These are phyloP conservation scores for Stellera chamaejasme DNA, from an alignment of 345 rosid species.

Conservation along the genomic window DNA sequence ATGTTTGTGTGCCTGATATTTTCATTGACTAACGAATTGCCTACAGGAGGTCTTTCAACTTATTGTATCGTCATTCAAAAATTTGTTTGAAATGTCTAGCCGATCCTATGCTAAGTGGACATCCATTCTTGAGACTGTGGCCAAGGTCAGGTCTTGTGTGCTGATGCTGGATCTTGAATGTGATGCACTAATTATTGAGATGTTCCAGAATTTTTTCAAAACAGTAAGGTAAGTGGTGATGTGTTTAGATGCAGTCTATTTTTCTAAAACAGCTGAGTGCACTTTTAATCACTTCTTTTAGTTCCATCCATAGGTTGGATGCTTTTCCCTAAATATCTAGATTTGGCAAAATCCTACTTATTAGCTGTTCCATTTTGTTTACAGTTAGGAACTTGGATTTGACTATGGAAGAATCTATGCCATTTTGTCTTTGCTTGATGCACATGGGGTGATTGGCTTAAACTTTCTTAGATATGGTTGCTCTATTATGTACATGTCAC, in stretches of 20 bases:
- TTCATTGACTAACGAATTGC: conserved; percentile 9
- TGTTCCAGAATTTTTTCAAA: conserved; percentile 87
- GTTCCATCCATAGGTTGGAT: too few relatives aligned
- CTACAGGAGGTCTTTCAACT: conserved; percentile 83
- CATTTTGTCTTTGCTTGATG: too few relatives aligned
- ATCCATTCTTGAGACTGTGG: conserved; percentile 92
- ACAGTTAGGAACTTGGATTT: too few relatives aligned
- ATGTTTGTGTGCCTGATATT: neutral
- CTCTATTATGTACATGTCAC: too few relatives aligned
- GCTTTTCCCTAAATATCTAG: too few relatives aligned
- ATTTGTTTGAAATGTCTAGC: conserved; percentile 59
- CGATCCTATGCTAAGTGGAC: conserved; percentile 62
- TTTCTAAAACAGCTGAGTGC: too few relatives aligned
- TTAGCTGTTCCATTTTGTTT: too few relatives aligned
- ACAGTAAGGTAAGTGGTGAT: conserved; percentile 54
- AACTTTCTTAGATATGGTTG: too few relatives aligned
- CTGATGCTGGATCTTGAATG: conserved; percentile 99
- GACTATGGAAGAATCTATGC: too few relatives aligned
- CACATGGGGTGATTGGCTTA: too few relatives aligned
- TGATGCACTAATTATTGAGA: conserved; percentile 67
- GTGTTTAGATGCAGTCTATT: neutral
- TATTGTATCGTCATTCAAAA: conserved; percentile 86
- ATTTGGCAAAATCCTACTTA: too few relatives aligned
- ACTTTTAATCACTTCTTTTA: too few relatives aligned
- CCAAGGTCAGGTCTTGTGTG: conserved; percentile 89